Evolutionary conservation across 2,329 filamentous ascomycete genomes (phyloP), one percentile per base, ranked within the genome.

Genomic region (Fusarium sp.): DNA sequence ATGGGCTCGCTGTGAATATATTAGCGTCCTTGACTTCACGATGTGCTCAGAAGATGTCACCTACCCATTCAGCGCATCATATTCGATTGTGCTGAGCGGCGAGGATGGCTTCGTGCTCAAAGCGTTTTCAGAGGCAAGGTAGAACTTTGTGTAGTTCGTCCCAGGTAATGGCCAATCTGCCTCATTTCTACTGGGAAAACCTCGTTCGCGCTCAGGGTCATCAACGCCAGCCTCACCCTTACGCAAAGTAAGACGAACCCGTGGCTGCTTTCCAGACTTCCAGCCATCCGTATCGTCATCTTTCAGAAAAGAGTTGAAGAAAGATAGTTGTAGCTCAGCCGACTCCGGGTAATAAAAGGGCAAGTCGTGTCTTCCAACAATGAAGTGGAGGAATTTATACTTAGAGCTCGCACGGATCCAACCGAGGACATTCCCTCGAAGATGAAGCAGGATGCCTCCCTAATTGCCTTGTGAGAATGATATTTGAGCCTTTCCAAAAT

Each of bases 271-370:
- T 87, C 42, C 90, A 88, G 27, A 61, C 39, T 11, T 84, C 90
- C 90, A 92, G n/a, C 90, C 89, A 1, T 82, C 83, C 1, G 82
- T 81, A 73, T 93, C 91, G 0, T 92, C 85, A 5, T 85, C 89
- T 73, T 92, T 93, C 31, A 93, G 84, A 76, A 93, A 94, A 0
- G 91, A 91, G 62, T 93, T 89, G 0, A 93, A 81, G 78, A 94
- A 93, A 71, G 87, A 88, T 38, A 84, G 85, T 76, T 93, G 91
- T 0, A 93, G 72, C 64, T 91, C 88, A 1, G 92, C 91, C 68
- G 92, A 89, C 53, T 93, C 89, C 2, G 86, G 79, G 78, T 93
- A 92, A 80, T 92, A 93, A 78, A 93, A 93, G 0, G 91, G 91
- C 7, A 93, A 82, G 74, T 93, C 91, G 69, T 94, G 91, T 0